Evolutionary conservation across 2,329 filamentous ascomycete genomes (phyloP).

Genomic region (Colletotrichum tabaci): DNA sequence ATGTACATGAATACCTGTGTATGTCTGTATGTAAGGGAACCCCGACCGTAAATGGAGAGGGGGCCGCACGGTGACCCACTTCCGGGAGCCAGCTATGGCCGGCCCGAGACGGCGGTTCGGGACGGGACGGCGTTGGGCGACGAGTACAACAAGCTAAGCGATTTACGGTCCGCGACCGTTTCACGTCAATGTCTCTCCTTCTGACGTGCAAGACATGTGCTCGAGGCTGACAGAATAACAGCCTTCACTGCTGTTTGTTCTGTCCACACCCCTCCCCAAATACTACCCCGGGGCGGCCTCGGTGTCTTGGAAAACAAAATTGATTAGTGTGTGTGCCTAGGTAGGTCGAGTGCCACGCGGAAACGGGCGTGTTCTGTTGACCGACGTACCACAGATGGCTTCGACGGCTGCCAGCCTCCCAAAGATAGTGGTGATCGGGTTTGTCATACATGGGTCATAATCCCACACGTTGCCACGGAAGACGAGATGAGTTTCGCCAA

Average conservation of each 20-base stretch:
- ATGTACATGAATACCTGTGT: too few relatives aligned
- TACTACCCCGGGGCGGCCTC: not conserved
- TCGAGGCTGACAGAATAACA: conserved; percentile 1
- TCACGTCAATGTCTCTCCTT: not conserved
- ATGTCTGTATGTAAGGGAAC: not conserved
- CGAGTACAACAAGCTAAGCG: conserved; percentile 21
- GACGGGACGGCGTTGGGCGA: conserved; percentile 8
- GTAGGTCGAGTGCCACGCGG: conserved; percentile 1
- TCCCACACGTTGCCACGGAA: conserved; percentile 4
- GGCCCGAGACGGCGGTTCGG: conserved; percentile 21
- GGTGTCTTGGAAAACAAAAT: not conserved
- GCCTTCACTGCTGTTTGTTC: conserved; percentile 1
- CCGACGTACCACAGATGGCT: not conserved
- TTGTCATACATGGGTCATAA: not conserved
- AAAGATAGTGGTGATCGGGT: not conserved
- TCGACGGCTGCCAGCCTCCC: not conserved
- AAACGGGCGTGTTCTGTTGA: not conserved
- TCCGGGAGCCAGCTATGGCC: not conserved
- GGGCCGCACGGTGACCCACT: not conserved
- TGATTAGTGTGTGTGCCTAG: not conserved
- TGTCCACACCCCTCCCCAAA: conserved; percentile 24
- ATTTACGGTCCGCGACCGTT: conserved; percentile 7
- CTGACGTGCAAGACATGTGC: not conserved
- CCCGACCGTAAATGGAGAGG: not conserved
- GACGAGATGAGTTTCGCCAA: not conserved